Evolutionary conservation across 169 alveolate genomes (phyloP).

Genomic region (Babesia bigemina): DNA sequence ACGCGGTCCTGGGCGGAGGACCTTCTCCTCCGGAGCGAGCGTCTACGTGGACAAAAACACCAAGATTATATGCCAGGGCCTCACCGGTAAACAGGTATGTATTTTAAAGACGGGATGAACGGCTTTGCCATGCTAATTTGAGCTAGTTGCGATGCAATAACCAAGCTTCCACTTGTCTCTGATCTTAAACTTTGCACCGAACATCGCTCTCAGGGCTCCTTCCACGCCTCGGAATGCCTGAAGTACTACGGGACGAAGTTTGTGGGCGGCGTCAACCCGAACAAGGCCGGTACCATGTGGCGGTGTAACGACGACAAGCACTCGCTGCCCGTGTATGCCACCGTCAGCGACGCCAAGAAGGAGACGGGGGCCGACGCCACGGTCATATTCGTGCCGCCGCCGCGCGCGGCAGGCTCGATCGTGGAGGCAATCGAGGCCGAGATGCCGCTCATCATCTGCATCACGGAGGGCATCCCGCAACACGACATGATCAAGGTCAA

Average conservation of each 20-base stretch:
- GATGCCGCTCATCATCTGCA: slow-evolving; percentile 92
- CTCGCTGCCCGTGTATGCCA: slow-evolving; percentile 78
- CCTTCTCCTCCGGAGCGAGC: slow-evolving; percentile 69
- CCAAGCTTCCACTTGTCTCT: slow-evolving; percentile 14
- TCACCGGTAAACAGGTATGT: slow-evolving; percentile 92
- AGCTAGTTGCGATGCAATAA: slow-evolving; percentile 31
- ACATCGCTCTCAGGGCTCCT: slow-evolving; percentile 82
- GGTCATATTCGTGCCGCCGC: slow-evolving; percentile 95
- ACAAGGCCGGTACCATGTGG: slow-evolving; percentile 87
- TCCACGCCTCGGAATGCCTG: slow-evolving; percentile 89
- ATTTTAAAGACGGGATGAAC: slow-evolving; percentile 14
- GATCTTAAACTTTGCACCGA: slow-evolving; percentile 1
- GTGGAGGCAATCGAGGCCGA: slow-evolving; percentile 95
- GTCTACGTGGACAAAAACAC: slow-evolving; percentile 90
- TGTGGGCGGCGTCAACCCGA: slow-evolving; percentile 94
- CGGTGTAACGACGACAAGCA: slow-evolving; percentile 71
- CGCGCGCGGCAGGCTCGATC: slow-evolving; percentile 93
- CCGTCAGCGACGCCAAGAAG: slow-evolving; percentile 74
- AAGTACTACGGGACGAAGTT: slow-evolving; percentile 86
- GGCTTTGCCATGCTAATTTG: slow-evolving; percentile 26
- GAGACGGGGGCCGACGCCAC: slow-evolving; percentile 93
- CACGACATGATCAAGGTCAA: slow-evolving; percentile 96
- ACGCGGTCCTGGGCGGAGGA: background rate
- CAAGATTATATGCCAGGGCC: slow-evolving; percentile 90
- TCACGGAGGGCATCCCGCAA: slow-evolving; percentile 97